Evolutionary conservation across 2,329 filamentous ascomycete species (phyloP).

Genomic region (Fusarium protoensiforme): DNA sequence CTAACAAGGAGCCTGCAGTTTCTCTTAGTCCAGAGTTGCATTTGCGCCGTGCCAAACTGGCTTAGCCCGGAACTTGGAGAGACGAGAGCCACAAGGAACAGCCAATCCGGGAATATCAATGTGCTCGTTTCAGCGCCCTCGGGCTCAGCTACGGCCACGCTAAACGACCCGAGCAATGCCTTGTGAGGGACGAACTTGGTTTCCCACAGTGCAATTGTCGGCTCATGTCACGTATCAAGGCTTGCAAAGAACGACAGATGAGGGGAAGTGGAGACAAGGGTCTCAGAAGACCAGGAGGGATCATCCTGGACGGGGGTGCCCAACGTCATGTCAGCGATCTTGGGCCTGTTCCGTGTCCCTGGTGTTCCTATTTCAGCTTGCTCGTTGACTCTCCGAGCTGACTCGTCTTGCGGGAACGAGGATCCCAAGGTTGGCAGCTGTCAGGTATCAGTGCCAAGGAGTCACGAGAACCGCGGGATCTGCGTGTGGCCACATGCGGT

Average conservation of each 20-base stretch:
- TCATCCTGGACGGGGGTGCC: slow-evolving; percentile 24
- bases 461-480: not conserved
- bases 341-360: slow-evolving; percentile 1
- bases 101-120: slow-evolving; percentile 25
- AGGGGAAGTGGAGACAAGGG: slow-evolving; percentile 43
- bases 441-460: slow-evolving; percentile 19
- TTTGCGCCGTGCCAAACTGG: slow-evolving; percentile 26
- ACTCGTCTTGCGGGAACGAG: not conserved
- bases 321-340: slow-evolving; percentile 37
- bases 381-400: not conserved
- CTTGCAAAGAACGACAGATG: slow-evolving; percentile 19
- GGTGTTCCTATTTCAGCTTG: slow-evolving; percentile 3
- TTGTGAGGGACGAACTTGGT: slow-evolving; percentile 9
- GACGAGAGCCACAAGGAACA: slow-evolving; percentile 9
- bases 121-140: slow-evolving; percentile 20
- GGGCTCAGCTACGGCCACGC: slow-evolving; percentile 6
- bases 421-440: slow-evolving; percentile 1
- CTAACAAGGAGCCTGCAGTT: slow-evolving; percentile 33
- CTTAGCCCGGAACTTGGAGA: slow-evolving; percentile 21
- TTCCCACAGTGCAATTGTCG: slow-evolving; percentile 2
- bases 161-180: slow-evolving; percentile 13
- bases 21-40: slow-evolving; percentile 29
- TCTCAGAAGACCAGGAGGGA: slow-evolving; percentile 21
- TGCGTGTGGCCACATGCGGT: not conserved
- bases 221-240: slow-evolving; percentile 13